phyloP scores from a whole-genome alignment of 2,329 filamentous ascomycete species.

The Colletotrichum aenigma region DNA sequence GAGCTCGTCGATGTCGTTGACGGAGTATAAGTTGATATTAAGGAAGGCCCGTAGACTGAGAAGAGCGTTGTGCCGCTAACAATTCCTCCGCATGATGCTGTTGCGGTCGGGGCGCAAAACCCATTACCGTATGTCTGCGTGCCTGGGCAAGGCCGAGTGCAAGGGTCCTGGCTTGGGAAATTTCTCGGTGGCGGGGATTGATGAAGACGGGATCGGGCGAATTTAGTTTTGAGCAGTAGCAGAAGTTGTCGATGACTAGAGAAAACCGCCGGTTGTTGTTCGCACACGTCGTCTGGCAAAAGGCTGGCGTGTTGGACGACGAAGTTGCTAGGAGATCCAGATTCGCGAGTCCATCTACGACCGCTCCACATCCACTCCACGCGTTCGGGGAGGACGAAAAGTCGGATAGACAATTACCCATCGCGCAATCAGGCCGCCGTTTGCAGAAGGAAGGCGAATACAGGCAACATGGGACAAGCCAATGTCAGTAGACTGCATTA shows the following conservation, averaged over 20 bases:
- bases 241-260: not conserved
- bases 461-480: not conserved
- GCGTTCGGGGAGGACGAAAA: not conserved
- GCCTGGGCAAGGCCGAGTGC: not conserved
- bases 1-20: not conserved
- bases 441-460: accelerated
- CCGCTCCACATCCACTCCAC: not conserved
- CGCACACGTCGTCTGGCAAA: not conserved
- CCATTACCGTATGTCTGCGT: not conserved
- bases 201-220: not conserved
- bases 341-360: not conserved
- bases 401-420: not conserved
- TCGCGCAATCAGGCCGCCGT: accelerated
- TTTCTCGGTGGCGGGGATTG: not conserved
- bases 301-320: not conserved
- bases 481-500: not conserved
- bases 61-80: not conserved
- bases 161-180: accelerated
- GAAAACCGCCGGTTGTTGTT: not conserved
- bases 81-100: not conserved
- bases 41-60: not conserved
- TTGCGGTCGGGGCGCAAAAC: accelerated
- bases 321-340: not conserved
- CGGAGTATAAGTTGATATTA: not conserved
- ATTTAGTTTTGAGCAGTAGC: not conserved